A percentile compares a stretch with the other conserved stretches of the same genome.
Evolutionary conservation across 2,329 filamentous ascomycete genomes (phyloP).

Genomic region (Clonostachys sp.): DNA sequence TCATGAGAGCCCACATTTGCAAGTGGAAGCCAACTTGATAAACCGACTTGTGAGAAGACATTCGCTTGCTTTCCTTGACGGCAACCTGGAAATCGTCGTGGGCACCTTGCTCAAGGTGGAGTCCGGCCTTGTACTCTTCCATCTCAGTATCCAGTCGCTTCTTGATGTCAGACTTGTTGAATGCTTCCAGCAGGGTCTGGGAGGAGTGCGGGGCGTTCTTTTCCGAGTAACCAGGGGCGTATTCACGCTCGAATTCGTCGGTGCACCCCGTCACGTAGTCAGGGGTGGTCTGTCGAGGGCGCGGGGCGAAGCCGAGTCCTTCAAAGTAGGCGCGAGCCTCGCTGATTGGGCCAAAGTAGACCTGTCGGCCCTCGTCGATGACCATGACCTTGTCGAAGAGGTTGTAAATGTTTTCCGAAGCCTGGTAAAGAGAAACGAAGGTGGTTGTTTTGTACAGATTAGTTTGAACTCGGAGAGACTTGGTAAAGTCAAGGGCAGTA

Average conservation of each 20-base stretch:
- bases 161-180: constrained; percentile 58
- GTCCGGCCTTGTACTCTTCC: constrained; percentile 57
- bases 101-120: constrained; percentile 60
- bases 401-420: constrained; percentile 74
- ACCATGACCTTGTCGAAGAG: constrained; percentile 83
- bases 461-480: constrained; percentile 73
- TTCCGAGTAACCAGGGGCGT: constrained; percentile 60
- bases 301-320: constrained; percentile 67
- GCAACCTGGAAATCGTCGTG: constrained; percentile 75
- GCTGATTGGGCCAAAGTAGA: constrained; percentile 66
- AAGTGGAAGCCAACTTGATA: constrained; percentile 81
- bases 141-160: constrained; percentile 61
- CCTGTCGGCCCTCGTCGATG: constrained; percentile 70
- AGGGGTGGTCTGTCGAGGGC: constrained; percentile 73
- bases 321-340: constrained; percentile 75
- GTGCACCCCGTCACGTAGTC: constrained; percentile 82
- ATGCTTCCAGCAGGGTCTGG: constrained; percentile 64
- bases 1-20: constrained; percentile 79
- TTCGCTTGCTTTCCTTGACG: constrained; percentile 74
- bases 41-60: constrained; percentile 68
- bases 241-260: constrained; percentile 78
- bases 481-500: constrained; percentile 62
- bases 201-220: constrained; percentile 66
- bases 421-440: constrained; percentile 83
- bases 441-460: constrained; percentile 81